Conservation (phyloP, 768 basidiomycete genomes). For the Austroboletus eburneus region DNA sequence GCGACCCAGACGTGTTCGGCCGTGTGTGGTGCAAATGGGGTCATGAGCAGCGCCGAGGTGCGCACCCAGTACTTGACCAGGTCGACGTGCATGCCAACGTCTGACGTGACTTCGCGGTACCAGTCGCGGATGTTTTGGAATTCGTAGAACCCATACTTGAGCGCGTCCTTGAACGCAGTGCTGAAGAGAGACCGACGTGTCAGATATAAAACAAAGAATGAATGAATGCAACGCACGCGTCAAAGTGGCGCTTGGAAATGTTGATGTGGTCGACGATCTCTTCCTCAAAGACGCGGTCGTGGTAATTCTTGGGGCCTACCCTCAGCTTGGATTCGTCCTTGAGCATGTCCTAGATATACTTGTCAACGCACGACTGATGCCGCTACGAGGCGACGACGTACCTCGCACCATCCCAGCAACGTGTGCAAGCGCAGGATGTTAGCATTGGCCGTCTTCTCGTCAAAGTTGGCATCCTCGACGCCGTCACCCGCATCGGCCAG, state of each 20-base stretch:
- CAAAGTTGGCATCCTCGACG: constrained; percentile 98
- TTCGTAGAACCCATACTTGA: constrained; percentile 96
- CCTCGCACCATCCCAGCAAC: constrained; percentile 87
- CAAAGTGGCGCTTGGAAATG: constrained; percentile 75
- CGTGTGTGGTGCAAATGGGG: constrained; percentile 91
- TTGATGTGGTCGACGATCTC: constrained; percentile 87
- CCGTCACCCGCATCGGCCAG: constrained; percentile 98
- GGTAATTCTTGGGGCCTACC: constrained; percentile 68
- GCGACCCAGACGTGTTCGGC: constrained; percentile 85
- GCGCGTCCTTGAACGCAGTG: constrained; percentile 91
- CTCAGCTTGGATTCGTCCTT: constrained; percentile 69
- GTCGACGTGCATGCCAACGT: constrained; percentile 88
- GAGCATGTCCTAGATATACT: constrained; percentile 64
- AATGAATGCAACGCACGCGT: constrained; percentile 53
- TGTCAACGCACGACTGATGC: not conserved
- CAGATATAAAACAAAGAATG: not conserved
- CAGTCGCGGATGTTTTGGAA: constrained; percentile 89
- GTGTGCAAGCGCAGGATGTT: constrained; percentile 93
- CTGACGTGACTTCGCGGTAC: constrained; percentile 90
- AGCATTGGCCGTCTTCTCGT: constrained; percentile 96
- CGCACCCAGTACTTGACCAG: constrained; percentile 85
- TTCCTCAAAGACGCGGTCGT: constrained; percentile 87
- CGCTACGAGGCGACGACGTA: constrained; percentile 31
- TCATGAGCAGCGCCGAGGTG: constrained; percentile 69
- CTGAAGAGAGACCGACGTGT: constrained; percentile 37